These are phyloP conservation scores for Inga oerstediana DNA, from an alignment of 306 rosid genomes.

Conservation along the genomic window DNA sequence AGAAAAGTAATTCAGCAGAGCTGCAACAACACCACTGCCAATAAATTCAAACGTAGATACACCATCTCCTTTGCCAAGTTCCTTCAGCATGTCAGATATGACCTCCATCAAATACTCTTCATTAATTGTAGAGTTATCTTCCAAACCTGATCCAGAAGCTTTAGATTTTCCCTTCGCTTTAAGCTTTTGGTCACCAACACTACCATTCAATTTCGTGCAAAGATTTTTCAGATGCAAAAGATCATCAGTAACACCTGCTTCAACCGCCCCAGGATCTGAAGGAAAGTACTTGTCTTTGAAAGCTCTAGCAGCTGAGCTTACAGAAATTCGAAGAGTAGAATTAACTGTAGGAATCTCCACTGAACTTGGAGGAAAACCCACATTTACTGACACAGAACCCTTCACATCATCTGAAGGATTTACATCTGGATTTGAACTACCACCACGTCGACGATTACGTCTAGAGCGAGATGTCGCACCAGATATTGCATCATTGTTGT, in stretches of 20 bases:
- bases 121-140: constrained; percentile 48
- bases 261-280: constrained; percentile 73
- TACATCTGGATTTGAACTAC: constrained; percentile 71
- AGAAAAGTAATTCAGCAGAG: constrained; percentile 87
- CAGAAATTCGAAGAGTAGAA: constrained; percentile 73
- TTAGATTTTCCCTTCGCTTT: constrained; percentile 85
- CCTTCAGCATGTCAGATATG: constrained; percentile 84
- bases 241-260: constrained; percentile 92
- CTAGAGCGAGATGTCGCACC: constrained; percentile 84
- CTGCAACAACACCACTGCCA: constrained; percentile 93
- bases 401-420: constrained; percentile 70
- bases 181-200: constrained; percentile 76
- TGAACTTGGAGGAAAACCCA: constrained; percentile 82
- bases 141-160: constrained; percentile 62
- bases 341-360: constrained; percentile 69
- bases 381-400: constrained; percentile 59
- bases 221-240: constrained; percentile 79
- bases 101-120: constrained; percentile 77
- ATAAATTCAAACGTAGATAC: constrained; percentile 98
- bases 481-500: constrained; percentile 67
- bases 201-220: constrained; percentile 73
- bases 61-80: constrained; percentile 96
- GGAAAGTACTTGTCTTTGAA: constrained; percentile 92
- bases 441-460: constrained; percentile 84
- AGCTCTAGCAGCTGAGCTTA: constrained; percentile 78